Conservation (phyloP, 768 basidiomycete species). For the Leccinum subgranulosum region DNA sequence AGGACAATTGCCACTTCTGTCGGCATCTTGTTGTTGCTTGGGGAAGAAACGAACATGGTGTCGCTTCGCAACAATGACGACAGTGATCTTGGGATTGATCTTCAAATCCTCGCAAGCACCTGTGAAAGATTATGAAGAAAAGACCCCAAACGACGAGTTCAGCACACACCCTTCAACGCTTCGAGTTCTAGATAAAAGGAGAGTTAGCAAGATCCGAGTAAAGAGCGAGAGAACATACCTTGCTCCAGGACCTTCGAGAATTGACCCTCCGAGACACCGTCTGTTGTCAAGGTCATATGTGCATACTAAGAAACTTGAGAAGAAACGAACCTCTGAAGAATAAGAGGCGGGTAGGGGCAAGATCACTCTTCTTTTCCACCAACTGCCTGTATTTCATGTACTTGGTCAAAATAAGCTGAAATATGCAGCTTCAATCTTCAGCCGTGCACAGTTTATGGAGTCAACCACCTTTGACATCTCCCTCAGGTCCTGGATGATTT, state of each 20-base stretch:
- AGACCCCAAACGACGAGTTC: neutral
- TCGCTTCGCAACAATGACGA: conserved; percentile 74
- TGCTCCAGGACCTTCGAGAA: conserved; percentile 46
- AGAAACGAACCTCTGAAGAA: conserved; percentile 64
- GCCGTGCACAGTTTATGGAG: neutral
- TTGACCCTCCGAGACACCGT: conserved; percentile 58
- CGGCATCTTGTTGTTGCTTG: conserved; percentile 39
- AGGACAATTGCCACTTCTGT: conserved; percentile 68
- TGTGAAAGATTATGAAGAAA: conserved; percentile 26
- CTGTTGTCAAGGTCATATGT: conserved; percentile 22
- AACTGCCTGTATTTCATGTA: conserved; percentile 55
- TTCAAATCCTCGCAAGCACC: conserved; percentile 59
- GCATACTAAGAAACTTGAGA: neutral
- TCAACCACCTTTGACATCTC: conserved; percentile 56
- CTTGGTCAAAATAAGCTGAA: conserved; percentile 51
- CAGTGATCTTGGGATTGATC: conserved; percentile 65
- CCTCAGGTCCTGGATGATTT: conserved; percentile 72
- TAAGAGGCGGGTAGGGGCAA: conserved; percentile 64
- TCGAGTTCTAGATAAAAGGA: conserved; percentile 49
- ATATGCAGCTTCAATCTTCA: conserved; percentile 9
- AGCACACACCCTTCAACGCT: conserved; percentile 48
- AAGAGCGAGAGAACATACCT: conserved; percentile 39
- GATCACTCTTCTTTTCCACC: conserved; percentile 48
- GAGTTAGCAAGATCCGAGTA: neutral
- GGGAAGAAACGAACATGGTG: conserved; percentile 55